Base-by-base conservation (phyloP, 2,329 filamentous ascomycete species). In the Botrytis fragariae region DNA sequence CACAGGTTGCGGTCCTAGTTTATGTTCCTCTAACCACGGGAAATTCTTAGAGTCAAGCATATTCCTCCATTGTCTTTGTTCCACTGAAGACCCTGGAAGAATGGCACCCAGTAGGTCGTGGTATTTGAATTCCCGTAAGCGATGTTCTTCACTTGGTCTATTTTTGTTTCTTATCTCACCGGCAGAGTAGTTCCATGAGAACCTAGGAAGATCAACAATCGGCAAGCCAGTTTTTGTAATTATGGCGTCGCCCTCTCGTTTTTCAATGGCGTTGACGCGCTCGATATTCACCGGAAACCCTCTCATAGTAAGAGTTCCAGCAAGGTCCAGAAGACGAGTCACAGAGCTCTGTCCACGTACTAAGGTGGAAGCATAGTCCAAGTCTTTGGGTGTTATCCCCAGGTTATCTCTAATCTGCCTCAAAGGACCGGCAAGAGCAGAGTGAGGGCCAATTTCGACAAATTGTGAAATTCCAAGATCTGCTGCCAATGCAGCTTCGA, bases 21-120 rank as follows among this genome's bases (percentile, higher is more conserved):
- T 83, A 70, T 88, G 86, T 71, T 88, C 85, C 59, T 82, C 79
- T 20, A 88, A 81, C 86, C 86, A 88, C 0, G 86, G 85, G 69
- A 86, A 85, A 76, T 63, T 63, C 25, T 71, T 71, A 29, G 32
- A 37, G 78, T 62, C 54, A 48, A 61, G 57, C 48, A 69, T 59
- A 68, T 74, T 73, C 18, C 62, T 37, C 71, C 71, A 72, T 37
- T 67, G 59, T 1, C 84, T 4, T 37, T 64, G 45, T 61, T 75
- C 25, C 18, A 16, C 22, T 84, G 83, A 2, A 85, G 83, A 70
- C 82, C 74, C 78, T 45, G 71, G n/a, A 61, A 71, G 67, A 39
- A 62, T 73, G 16, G 59, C 48, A 29, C 87, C 87, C 42, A 88
- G 84, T 1, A 88, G 82, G 72, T 88, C 86, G 65, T 85, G 84